Conservation (phyloP, 2,329 filamentous ascomycete genomes). For the Teratosphaeria gauchensis region DNA sequence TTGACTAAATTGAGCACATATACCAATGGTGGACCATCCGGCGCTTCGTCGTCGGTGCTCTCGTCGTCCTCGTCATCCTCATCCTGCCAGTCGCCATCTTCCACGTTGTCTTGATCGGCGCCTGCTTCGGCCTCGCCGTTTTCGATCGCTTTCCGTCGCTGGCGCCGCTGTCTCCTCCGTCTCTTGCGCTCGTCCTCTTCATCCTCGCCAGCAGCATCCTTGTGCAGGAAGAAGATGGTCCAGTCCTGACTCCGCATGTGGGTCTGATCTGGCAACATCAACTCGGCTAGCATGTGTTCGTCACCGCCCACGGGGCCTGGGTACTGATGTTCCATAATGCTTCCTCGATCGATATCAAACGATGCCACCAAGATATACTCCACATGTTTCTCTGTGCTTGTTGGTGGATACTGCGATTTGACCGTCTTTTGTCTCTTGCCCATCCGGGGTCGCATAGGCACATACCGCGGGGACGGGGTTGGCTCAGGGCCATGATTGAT, state of each 20-base stretch:
- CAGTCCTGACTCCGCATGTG: constrained; percentile 93
- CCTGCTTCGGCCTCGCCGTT: constrained; percentile 38
- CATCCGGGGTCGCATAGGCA: neutral
- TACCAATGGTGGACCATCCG: constrained; percentile 80
- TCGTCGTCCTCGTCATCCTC: constrained; percentile 42
- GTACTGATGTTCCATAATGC: constrained; percentile 97
- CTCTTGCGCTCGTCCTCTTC: constrained; percentile 48
- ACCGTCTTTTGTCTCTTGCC: constrained; percentile 15
- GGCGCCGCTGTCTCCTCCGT: constrained; percentile 34
- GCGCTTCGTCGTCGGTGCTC: constrained; percentile 25
- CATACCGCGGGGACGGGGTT: neutral
- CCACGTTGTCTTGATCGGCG: constrained; percentile 35
- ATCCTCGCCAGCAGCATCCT: constrained; percentile 79
- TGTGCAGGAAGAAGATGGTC: constrained; percentile 98
- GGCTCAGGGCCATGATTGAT: neutral
- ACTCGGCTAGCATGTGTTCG: constrained; percentile 93
- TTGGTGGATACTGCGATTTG: constrained; percentile 40
- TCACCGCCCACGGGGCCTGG: constrained; percentile 91
- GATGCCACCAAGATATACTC: constrained; percentile 97
- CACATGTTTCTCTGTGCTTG: constrained; percentile 70
- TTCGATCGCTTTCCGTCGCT: constrained; percentile 20
- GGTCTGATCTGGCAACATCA: constrained; percentile 96
- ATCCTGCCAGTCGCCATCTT: constrained; percentile 40
- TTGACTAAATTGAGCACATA: constrained; percentile 97
- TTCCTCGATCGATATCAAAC: constrained; percentile 92